Evolutionary conservation across 2,329 filamentous ascomycete genomes (phyloP), one percentile per base, ranked within the genome.

Genomic region (Colletotrichum lindemuthianum): DNA sequence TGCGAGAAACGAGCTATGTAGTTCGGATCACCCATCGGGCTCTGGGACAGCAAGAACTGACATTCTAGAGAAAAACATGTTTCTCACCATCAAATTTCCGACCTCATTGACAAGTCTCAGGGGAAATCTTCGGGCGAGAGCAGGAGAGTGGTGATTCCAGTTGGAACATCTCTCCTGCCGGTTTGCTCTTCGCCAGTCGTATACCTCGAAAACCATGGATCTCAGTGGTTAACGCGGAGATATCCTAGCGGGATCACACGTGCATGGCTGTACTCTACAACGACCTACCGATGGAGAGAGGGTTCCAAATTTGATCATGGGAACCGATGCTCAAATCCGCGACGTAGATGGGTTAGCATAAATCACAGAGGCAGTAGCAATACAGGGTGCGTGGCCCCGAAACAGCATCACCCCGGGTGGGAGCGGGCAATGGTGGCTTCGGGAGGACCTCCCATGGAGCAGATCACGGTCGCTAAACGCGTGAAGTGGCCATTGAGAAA

Each of bases 161-260:
- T 55, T 78, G 82, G 77, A 74, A 72, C 69, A 53, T 75, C 71
- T 76, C 77, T 72, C 74, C 75, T 74, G 78, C 77, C 72, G 76
- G 74, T 80, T 96, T 85, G 72, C 79, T 97, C 84, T 97, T 85
- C 92, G 93, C 93, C 87, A 94, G 86, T 88, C 88, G 91, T 97
- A 89, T 97, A 97, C 90, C 93, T 92, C 88, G 88, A 88, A 85
- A 90, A 88, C 90, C 91, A 92, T 90, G 74, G 83, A 79, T 72
- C 73, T 80, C 71, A 73, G 81, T 84, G 90, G 88, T 89, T 87
- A 85, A 90, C 88, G 89, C 89, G 92, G 91, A 91, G 92, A 97
- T 97, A 93, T 87, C 81, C 86, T 90, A 89, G 92, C 92, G 91
- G 81, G 76, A 61, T 34, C n/a, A 34, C 8, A 15, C 41, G 10